phyloP scores from a whole-genome alignment of 169 alveolate species.

The Plasmodium gaboni region DNA sequence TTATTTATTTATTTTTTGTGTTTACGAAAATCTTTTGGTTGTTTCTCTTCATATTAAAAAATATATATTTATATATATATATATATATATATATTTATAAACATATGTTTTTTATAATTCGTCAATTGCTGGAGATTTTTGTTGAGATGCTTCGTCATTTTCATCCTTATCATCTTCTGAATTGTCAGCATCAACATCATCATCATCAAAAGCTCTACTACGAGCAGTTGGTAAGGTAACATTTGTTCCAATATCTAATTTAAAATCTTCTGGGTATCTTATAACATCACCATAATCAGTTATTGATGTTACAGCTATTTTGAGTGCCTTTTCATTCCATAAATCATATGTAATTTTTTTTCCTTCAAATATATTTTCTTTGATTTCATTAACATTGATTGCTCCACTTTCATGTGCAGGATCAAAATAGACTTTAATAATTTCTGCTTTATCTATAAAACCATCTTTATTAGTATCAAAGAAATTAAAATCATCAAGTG shows the following conservation, averaged over 20 bases:
- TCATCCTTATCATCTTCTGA: slow-evolving; percentile 24
- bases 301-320: slow-evolving; percentile 80
- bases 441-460: slow-evolving; percentile 79
- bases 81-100: too few relatives aligned
- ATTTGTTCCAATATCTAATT: slow-evolving; percentile 77
- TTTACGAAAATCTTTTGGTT: too few relatives aligned
- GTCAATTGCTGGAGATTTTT: slow-evolving; percentile 18
- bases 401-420: slow-evolving; percentile 78
- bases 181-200: slow-evolving; percentile 28
- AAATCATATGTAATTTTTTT: slow-evolving; percentile 73
- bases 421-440: slow-evolving; percentile 80
- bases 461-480: slow-evolving; percentile 85
- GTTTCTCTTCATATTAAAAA: too few relatives aligned
- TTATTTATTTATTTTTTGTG: too few relatives aligned
- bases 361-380: slow-evolving; percentile 77
- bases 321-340: slow-evolving; percentile 83
- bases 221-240: slow-evolving; percentile 39
- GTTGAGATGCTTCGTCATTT: not conserved
- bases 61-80: too few relatives aligned
- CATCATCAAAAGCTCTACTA: slow-evolving; percentile 4
- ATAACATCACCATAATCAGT: slow-evolving; percentile 86
- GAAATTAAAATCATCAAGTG: slow-evolving; percentile 80
- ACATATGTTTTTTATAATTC: slow-evolving; percentile 17
- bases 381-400: slow-evolving; percentile 77
- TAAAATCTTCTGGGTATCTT: slow-evolving; percentile 83